These are phyloP conservation scores for Eragrostis nindensis DNA, from an alignment of 176 grass and related monocot species.

Conservation along the genomic window DNA sequence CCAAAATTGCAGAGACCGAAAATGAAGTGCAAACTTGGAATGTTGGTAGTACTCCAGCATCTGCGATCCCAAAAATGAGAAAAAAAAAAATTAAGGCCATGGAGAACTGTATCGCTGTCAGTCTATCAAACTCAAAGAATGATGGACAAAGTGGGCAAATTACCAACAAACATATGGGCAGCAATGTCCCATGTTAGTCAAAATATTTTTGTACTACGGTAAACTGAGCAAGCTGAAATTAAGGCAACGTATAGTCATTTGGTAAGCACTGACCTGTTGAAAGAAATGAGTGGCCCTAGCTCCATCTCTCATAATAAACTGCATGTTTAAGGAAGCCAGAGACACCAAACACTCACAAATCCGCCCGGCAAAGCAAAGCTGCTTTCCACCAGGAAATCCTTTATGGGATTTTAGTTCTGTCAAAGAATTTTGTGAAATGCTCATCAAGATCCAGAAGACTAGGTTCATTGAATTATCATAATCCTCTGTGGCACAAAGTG, in stretches of 20 bases:
- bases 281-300: background rate
- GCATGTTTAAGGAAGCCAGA: slow-evolving; percentile 15
- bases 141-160: background rate
- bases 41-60: slow-evolving; percentile 7
- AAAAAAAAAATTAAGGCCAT: background rate
- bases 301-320: background rate
- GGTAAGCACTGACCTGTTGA: slow-evolving; percentile 1
- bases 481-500: background rate
- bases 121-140: background rate
- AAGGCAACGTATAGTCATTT: background rate
- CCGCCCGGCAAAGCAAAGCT: background rate
- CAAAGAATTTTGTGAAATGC: slow-evolving; percentile 20
- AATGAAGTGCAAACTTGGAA: background rate
- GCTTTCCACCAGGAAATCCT: background rate
- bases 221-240: background rate
- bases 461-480: background rate
- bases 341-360: background rate
- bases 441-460: slow-evolving; percentile 2
- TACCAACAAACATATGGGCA: background rate
- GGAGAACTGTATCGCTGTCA: background rate
- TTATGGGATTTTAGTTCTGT: background rate
- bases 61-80: background rate
- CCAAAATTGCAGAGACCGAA: background rate
- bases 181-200: background rate
- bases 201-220: background rate